phyloP scores from a whole-genome alignment of 2,329 filamentous ascomycete species.

The Chrysoporthe deuterocubensis region DNA sequence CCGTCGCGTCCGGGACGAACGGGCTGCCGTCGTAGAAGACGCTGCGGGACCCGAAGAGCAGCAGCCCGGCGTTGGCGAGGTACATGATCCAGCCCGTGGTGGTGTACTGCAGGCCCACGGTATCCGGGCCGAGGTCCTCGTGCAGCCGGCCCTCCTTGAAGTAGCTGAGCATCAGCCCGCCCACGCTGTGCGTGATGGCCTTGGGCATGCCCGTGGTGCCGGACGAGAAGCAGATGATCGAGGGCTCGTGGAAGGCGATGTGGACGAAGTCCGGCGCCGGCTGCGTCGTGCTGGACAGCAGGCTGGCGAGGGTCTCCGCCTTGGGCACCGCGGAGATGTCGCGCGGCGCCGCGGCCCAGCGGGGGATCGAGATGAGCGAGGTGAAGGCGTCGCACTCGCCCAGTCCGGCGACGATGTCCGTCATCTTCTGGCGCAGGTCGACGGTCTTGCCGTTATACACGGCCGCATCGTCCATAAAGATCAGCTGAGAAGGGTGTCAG shows the following conservation, averaged over 20 bases:
- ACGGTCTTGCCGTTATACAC: constrained; percentile 79
- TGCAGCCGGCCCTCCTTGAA: constrained; percentile 64
- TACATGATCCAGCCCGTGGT: constrained; percentile 93
- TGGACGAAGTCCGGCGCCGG: constrained; percentile 58
- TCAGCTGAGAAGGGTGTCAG: constrained; percentile 47
- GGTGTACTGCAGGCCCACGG: constrained; percentile 58
- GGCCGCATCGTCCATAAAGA: constrained; percentile 84
- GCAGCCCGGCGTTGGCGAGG: constrained; percentile 54
- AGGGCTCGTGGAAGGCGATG: constrained; percentile 73
- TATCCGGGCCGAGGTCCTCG: constrained; percentile 43
- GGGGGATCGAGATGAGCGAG: constrained; percentile 66
- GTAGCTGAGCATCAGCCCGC: constrained; percentile 61
- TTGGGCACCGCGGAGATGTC: constrained; percentile 59
- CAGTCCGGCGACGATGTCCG: constrained; percentile 67
- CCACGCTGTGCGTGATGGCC: constrained; percentile 80
- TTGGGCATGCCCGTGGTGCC: constrained; percentile 86
- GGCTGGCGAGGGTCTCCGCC: constrained; percentile 50
- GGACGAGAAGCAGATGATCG: constrained; percentile 77
- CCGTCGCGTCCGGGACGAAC: constrained; percentile 20
- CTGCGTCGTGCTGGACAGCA: constrained; percentile 42
- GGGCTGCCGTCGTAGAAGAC: constrained; percentile 33
- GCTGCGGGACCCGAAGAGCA: constrained; percentile 27
- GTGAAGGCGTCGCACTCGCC: constrained; percentile 62
- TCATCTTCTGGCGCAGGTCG: constrained; percentile 75
- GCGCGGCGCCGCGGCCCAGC: constrained; percentile 61